Percentiles rank a stretch among this genome's conserved stretches.
Evolutionary conservation across 129 eudicot species (phyloP).

Genomic region (Arctium lappa): DNA sequence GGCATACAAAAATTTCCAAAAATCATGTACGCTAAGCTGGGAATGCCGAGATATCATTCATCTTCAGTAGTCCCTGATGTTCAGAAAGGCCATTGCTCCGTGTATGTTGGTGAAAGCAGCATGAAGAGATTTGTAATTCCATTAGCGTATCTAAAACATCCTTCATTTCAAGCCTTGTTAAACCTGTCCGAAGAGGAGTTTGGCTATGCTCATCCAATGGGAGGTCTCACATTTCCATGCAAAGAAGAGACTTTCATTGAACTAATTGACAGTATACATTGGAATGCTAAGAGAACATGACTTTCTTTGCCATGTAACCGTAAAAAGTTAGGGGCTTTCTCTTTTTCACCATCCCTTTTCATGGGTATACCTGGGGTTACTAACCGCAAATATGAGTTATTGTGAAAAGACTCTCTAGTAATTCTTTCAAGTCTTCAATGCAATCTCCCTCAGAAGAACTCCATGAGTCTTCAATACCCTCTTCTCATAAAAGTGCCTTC

Average conservation of each 20-base stretch:
- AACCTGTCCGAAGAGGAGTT: not conserved
- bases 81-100: not conserved
- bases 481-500: too few species aligned
- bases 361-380: not conserved
- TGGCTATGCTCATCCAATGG: not conserved
- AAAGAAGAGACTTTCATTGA: slow-evolving; percentile 10
- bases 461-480: too few species aligned
- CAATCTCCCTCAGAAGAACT: too few species aligned
- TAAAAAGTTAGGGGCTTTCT: not conserved
- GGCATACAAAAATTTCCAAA: not conserved
- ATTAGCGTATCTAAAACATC: not conserved
- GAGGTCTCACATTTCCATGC: slow-evolving; percentile 8
- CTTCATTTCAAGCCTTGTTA: not conserved
- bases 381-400: not conserved
- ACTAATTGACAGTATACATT: not conserved
- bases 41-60: not conserved
- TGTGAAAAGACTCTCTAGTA: too few species aligned
- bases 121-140: not conserved
- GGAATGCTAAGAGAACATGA: not conserved
- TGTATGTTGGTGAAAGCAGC: not conserved
- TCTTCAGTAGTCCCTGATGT: not conserved
- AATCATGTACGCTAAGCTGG: not conserved
- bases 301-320: not conserved
- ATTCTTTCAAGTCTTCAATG: too few species aligned
- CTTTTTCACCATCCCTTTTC: not conserved